Evolutionary conservation across 208 protist species (phyloP), one percentile per base, ranked within the genome.

Genomic region (Acanthamoeba sp.): DNA sequence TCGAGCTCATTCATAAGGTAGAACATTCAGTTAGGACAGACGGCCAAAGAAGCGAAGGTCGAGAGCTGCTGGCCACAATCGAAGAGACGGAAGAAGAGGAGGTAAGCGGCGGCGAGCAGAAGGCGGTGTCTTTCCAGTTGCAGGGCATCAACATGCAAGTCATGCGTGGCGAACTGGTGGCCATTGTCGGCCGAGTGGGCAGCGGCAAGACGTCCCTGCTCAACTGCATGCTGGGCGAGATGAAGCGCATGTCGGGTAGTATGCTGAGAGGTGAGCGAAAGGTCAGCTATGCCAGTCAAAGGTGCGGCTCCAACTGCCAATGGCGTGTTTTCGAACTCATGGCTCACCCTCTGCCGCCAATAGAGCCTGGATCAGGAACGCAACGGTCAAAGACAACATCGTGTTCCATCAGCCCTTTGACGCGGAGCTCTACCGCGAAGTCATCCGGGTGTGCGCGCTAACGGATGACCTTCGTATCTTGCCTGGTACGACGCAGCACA

Each of bases 331-430:
- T 84, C 2, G 18, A 32, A 38, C n/a, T 0, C 1, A 22, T 24
- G 0, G 57, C 20, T 62, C 24, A 62, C 12, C 57, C 29, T 42
- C 36, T n/a, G 5, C 36, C 20, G 42, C 18, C 9, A 32, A 76
- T 38, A 76, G 97, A 73, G 97, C 98, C 42, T 99, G 98, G 98
- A 96, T 99, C 80, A 95, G 98, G 38, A 97, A 97, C 91, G 97
- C 96, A 36, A 98, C 98, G 36, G 89, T 99, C 16, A 97, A 98
- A n/a, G 98, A 99, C 52, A 99, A 99, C 95, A 99, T 99, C 89
- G 78, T 97, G 55, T 98, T 98, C 48, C 96, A 97, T 55, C 92
- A 84, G 91, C 69, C 93, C 4, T 91, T 91, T n/a, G 94, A 96
- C 40, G 3, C 73, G 1, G 36, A 59, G 16, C 98, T 98, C 96